A percentile compares a stretch with the other conserved stretches of the same genome.
Evolutionary conservation across 2,329 filamentous ascomycete species (phyloP).

Genomic region (Rutstroemia sp.): DNA sequence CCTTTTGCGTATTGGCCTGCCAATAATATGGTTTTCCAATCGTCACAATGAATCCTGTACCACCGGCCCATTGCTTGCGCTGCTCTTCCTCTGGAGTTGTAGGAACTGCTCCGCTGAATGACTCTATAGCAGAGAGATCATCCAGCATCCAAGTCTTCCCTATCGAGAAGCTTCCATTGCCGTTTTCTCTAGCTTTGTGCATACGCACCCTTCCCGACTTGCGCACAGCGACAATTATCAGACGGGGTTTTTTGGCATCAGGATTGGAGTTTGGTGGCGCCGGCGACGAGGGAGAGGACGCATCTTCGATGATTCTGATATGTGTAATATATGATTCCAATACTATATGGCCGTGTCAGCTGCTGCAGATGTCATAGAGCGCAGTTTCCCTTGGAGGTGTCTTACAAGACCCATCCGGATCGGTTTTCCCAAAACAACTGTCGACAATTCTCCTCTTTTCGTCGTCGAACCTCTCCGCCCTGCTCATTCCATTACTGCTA

Average conservation of each 20-base stretch:
- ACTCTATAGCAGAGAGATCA: constrained; percentile 77
- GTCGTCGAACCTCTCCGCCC: constrained; percentile 86
- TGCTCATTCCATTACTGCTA: constrained; percentile 24
- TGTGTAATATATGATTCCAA: constrained; percentile 97
- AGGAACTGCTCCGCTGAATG: constrained; percentile 59
- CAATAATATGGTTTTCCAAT: constrained; percentile 95
- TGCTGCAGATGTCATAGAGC: neutral
- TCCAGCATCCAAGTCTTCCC: constrained; percentile 98
- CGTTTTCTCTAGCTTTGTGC: constrained; percentile 95
- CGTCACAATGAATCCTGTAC: constrained; percentile 78
- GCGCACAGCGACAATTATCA: constrained; percentile 89
- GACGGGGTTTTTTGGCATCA: constrained; percentile 75
- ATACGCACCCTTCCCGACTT: constrained; percentile 89
- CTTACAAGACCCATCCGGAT: constrained; percentile 75
- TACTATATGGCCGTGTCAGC: constrained; percentile 40
- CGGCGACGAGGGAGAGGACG: constrained; percentile 71
- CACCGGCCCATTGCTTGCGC: constrained; percentile 68
- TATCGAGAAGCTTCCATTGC: constrained; percentile 89
- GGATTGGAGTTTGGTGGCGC: constrained; percentile 70
- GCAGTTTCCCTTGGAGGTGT: constrained; percentile 3
- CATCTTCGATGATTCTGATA: constrained; percentile 84
- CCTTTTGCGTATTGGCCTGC: constrained; percentile 87
- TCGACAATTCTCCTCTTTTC: constrained; percentile 93
- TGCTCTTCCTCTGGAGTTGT: constrained; percentile 52
- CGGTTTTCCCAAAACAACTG: constrained; percentile 87